phyloP scores from a whole-genome alignment of 768 basidiomycete genomes.

The Amanita brunnescens region DNA sequence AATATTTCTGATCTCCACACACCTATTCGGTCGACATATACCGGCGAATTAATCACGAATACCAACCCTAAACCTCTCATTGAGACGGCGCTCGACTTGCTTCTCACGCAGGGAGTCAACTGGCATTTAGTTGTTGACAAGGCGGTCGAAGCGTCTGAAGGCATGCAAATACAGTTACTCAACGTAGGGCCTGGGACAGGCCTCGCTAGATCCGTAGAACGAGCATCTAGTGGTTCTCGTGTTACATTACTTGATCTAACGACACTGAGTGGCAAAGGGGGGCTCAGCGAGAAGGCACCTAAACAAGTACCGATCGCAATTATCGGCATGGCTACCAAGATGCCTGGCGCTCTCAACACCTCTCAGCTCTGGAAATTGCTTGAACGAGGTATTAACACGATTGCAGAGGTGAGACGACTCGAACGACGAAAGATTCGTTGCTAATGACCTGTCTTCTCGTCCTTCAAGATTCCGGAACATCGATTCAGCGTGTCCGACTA shows the following conservation, averaged over 20 bases:
- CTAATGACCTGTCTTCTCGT: constrained; percentile 5
- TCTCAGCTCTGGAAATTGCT: constrained; percentile 52
- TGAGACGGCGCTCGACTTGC: constrained; percentile 36
- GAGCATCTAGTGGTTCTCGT: constrained; percentile 17
- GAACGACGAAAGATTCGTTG: not conserved
- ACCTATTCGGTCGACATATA: constrained; percentile 38
- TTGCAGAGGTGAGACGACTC: constrained; percentile 36
- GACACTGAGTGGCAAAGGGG: constrained; percentile 16
- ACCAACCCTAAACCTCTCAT: constrained; percentile 24
- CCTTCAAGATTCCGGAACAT: constrained; percentile 46
- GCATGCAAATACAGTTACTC: constrained; percentile 25
- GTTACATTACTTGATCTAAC: constrained; percentile 17
- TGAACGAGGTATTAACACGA: constrained; percentile 44
- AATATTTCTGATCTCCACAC: constrained; percentile 34
- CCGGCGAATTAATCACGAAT: constrained; percentile 27
- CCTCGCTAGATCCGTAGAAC: constrained; percentile 29
- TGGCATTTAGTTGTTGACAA: constrained; percentile 38
- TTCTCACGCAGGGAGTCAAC: constrained; percentile 42
- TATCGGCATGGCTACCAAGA: constrained; percentile 59
- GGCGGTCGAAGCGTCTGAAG: constrained; percentile 14
- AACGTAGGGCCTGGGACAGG: constrained; percentile 43
- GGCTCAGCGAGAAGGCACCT: constrained; percentile 15
- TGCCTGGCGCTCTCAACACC: constrained; percentile 43
- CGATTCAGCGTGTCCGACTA: constrained; percentile 45
- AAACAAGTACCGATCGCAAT: constrained; percentile 54